Base-by-base conservation (phyloP, 139 green algal genomes). In the Choricystis sp. region DNA sequence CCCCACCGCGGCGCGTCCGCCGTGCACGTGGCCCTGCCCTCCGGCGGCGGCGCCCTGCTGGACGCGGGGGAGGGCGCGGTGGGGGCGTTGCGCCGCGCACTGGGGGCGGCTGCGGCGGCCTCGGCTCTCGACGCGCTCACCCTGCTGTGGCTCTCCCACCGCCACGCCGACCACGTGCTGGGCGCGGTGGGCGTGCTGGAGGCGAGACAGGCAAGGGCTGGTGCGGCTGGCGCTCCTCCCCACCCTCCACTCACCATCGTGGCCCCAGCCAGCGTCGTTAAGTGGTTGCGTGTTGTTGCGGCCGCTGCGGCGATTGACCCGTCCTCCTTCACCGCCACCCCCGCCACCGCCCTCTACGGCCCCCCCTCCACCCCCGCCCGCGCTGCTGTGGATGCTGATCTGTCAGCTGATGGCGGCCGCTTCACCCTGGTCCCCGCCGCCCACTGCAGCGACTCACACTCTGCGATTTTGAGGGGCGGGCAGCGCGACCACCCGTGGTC, bases 121-220 rank as follows among this genome's bases (percentile, higher is more conserved):
- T 52, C 40, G 40, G 9, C 40, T 16, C 69, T 86, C 27, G 56
- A 69, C 5, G 29, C 60, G 3, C 68, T 94, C 52, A 61, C 65
- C 2, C 52, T 65, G 30, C 69, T 95, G 26, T 94, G 86, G 87
- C 62, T 95, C 2, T 91, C 82, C 3, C 87, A 95, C 77, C 82
- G 84, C 60, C 87, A 95, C 63, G 84, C 86, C 22, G 84, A 91
- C 64, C 84, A 91, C 66, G 61, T 80, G 56, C 70, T 88, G 20
- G 84, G 84, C 1, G 69, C 89, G 55, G 57, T 67, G 1, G 72
- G 52, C 5, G 60, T 91, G n/a, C 67, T 91, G 24, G 58, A 68
- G 14, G 68, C n/a, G n/a, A n/a, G n/a, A n/a, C n/a, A n/a, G n/a
- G n/a, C n/a, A n/a, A n/a, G n/a, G n/a, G n/a, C n/a, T n/a, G n/a